These are phyloP conservation scores for Fusarium globosum DNA, from an alignment of 2,329 filamentous ascomycete species.

Conservation along the genomic window DNA sequence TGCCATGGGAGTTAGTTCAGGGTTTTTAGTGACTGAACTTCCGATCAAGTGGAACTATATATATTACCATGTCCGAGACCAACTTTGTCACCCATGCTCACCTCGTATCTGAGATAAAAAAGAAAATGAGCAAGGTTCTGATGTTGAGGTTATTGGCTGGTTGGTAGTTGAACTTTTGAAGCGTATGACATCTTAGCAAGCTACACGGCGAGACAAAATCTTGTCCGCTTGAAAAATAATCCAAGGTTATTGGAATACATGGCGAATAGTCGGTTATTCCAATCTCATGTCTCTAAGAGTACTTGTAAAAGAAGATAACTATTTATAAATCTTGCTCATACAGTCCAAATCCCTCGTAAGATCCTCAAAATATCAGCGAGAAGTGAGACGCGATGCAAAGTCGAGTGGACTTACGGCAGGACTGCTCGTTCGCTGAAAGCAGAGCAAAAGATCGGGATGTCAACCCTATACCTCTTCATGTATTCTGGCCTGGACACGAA, in stretches of 20 bases:
- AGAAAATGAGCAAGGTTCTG: rapidly evolving
- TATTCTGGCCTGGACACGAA: too few relatives aligned
- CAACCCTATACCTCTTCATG: too few relatives aligned
- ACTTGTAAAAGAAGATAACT: too few relatives aligned
- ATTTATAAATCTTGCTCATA: rapidly evolving
- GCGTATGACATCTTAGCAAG: rapidly evolving
- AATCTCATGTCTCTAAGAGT: rapidly evolving
- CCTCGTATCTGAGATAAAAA: too few relatives aligned
- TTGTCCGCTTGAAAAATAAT: background rate
- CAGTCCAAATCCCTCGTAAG: background rate
- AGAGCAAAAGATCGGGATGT: too few relatives aligned
- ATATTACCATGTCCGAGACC: background rate
- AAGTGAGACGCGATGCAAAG: too few relatives aligned
- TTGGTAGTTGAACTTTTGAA: background rate
- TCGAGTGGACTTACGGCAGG: too few relatives aligned
- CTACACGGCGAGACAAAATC: rapidly evolving
- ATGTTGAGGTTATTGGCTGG: rapidly evolving
- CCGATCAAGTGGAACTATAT: background rate
- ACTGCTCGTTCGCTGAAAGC: too few relatives aligned
- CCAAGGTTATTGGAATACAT: rapidly evolving
- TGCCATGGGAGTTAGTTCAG: background rate
- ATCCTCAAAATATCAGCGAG: too few relatives aligned
- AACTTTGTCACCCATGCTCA: background rate
- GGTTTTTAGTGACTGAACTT: rapidly evolving
- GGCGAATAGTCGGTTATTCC: rapidly evolving